Evolutionary conservation across 2,329 filamentous ascomycete genomes (phyloP), one percentile per base, ranked within the genome.

Genomic region (Colletotrichum sp.): DNA sequence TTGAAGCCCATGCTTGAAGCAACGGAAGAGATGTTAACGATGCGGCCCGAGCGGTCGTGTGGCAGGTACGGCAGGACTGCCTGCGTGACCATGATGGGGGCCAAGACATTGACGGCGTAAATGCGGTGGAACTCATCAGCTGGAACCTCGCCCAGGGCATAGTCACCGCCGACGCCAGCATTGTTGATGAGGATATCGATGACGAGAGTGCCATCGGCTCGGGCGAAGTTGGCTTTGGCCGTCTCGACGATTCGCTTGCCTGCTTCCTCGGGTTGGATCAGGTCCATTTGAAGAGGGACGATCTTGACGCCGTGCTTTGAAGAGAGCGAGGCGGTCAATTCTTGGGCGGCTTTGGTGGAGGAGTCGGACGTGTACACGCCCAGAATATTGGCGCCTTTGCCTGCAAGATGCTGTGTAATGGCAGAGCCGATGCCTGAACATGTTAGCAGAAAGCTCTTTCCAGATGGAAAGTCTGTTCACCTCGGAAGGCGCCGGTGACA

Each of bases 161-260:
- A 62, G n/a, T 62, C 32, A 24, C 58, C 58, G 16, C 58, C 86
- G 5, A 92, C 86, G 68, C 95, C 95, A 32, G 95, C 95, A 83
- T 97, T 97, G 89, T 98, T 97, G 87, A 98, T 87, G 68, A 97
- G 87, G 76, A 97, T 95, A 84, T 97, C 94, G 80, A 98, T 89
- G 80, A 93, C 91, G 81, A 95, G 90, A 10, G 56, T 74, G 64
- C 79, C 70, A 78, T 76, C 85, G 28, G 89, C 86, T 71, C 88
- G 81, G 8, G 88, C 71, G 84, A 94, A 92, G 80, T 92, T 86
- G 78, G 90, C 87, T 78, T 90, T 88, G 7, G 91, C 88, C 0
- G 89, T 88, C 24, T 86, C 84, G 78, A 96, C 83, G 64, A 95
- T 88, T 58, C 89, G 85, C 7, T 88, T 86, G 4, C 92, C 91